These are phyloP conservation scores for Naganishia vaughanmartiniae DNA, from an alignment of 768 basidiomycete genomes.

Conservation along the genomic window DNA sequence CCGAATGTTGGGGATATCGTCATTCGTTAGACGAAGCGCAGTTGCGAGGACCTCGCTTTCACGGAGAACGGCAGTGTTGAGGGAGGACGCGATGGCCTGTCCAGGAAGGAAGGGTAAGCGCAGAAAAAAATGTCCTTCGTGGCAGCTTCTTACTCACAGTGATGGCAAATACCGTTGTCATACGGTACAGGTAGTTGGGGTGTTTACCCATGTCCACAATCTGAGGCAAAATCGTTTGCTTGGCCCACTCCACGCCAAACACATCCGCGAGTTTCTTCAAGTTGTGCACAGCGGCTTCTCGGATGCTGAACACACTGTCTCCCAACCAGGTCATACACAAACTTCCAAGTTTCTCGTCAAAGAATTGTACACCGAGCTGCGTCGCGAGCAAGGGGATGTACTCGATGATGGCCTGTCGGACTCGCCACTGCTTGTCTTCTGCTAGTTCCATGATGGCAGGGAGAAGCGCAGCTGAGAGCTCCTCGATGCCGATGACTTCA, in stretches of 20 bases:
- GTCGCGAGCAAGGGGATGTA: conserved; percentile 96
- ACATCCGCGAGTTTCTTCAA: conserved; percentile 95
- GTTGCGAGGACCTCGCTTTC: conserved; percentile 74
- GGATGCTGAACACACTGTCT: conserved; percentile 96
- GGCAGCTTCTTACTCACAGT: conserved; percentile 61
- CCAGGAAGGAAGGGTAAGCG: background rate
- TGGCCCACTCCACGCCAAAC: conserved; percentile 97
- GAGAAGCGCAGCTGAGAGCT: conserved; percentile 86
- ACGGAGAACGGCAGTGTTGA: conserved; percentile 77
- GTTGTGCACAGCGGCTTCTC: conserved; percentile 96
- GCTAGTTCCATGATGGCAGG: conserved; percentile 97
- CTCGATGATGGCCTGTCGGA: conserved; percentile 98
- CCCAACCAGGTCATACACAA: conserved; percentile 99
- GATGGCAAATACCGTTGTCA: conserved; percentile 98
- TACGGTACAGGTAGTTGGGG: conserved; percentile 92
- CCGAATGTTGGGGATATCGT: conserved; percentile 97
- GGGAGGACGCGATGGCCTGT: conserved; percentile 89
- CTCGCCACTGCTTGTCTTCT: conserved; percentile 99
- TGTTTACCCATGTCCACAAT: conserved; percentile 95
- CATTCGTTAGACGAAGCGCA: conserved; percentile 74
- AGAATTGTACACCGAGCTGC: conserved; percentile 94
- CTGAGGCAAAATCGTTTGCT: conserved; percentile 87
- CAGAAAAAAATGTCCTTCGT: background rate
- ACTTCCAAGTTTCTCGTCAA: conserved; percentile 93
- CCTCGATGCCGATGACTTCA: conserved; percentile 96